Base-by-base conservation (phyloP, 2,329 filamentous ascomycete genomes). In the Neonectria magnoliae region DNA sequence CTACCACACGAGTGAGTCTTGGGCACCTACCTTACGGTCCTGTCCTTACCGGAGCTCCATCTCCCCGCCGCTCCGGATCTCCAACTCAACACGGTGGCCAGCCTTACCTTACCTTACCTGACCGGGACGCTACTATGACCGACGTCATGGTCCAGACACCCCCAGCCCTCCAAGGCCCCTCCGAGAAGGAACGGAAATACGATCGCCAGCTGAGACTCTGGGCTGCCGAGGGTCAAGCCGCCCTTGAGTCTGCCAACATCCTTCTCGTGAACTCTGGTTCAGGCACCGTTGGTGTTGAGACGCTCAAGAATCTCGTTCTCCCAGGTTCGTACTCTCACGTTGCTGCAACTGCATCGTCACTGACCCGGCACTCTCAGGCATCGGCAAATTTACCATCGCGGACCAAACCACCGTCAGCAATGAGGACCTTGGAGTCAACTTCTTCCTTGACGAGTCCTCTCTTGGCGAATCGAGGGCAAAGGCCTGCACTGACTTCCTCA, bases 261-360 rank as follows among this genome's bases (percentile, higher is more conserved):
- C 87, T 98, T 13, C 86, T 99, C 5, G 83, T 99, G 65, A 98
- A 97, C 79, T 93, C 91, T 1, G 92, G 93, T 2, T 82, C 91
- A n/a, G 95, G 95, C 10, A 92, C 94, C 2, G 92, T 94, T 36
- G 96, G 94, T 14, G 87, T 97, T 13, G 96, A 99, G 80, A 90
- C 94, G 0, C 86, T 99, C 66, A 99, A 99, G 85, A 99, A 99
- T 76, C 88, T 99, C n/a, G 93, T 99, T 3, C 83, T 99, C 9
- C 96, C 96, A 62, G 93, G 90, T 89, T 79, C 59, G 78, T 71
- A 44, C 42, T 13, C 59, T 11, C 27, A 13, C 6, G n/a, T 38
- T 18, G 38, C 33, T 10, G n/a, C 31, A 25, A 20, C 1, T 22
- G n/a, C 22, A 10, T n/a, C 50, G 29, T n/a, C 25, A 14, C n/a